These are phyloP conservation scores for Fraxinus sp. DNA, from an alignment of 305 asterid species.

Conservation along the genomic window DNA sequence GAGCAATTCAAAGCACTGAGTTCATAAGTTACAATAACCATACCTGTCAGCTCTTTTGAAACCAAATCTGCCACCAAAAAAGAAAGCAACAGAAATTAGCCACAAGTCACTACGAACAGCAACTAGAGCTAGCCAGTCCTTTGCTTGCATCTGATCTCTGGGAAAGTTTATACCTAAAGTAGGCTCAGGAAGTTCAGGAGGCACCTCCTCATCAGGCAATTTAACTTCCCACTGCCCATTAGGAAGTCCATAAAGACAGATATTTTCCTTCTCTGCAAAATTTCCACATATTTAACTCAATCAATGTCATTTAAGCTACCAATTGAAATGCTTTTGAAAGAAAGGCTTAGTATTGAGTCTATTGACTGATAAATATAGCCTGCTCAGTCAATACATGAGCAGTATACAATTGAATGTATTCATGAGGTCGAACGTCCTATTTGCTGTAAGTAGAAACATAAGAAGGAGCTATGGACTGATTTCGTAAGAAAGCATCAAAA, in stretches of 20 bases:
- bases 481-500: background rate
- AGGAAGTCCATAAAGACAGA: slow-evolving; percentile 52
- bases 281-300: background rate
- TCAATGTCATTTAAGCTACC: background rate
- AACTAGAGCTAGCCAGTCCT: slow-evolving; percentile 54
- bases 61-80: slow-evolving; percentile 52
- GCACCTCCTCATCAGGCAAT: slow-evolving; percentile 54
- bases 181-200: slow-evolving; percentile 60
- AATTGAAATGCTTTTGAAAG: background rate
- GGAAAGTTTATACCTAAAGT: slow-evolving; percentile 55
- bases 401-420: background rate
- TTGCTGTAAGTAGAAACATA: background rate
- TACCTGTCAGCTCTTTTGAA: slow-evolving; percentile 50
- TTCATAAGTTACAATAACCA: background rate
- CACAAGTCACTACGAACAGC: slow-evolving; percentile 55
- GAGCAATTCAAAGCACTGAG: background rate
- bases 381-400: background rate
- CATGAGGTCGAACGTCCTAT: background rate
- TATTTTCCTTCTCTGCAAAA: slow-evolving; percentile 47
- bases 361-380: background rate
- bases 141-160: slow-evolving; percentile 52
- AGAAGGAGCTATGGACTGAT: background rate
- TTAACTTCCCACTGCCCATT: slow-evolving; percentile 49
- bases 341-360: too few relatives aligned
- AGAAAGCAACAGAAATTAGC: slow-evolving; percentile 48